Evolutionary conservation across 2,329 filamentous ascomycete species (phyloP).

Genomic region (Calycina marina): DNA sequence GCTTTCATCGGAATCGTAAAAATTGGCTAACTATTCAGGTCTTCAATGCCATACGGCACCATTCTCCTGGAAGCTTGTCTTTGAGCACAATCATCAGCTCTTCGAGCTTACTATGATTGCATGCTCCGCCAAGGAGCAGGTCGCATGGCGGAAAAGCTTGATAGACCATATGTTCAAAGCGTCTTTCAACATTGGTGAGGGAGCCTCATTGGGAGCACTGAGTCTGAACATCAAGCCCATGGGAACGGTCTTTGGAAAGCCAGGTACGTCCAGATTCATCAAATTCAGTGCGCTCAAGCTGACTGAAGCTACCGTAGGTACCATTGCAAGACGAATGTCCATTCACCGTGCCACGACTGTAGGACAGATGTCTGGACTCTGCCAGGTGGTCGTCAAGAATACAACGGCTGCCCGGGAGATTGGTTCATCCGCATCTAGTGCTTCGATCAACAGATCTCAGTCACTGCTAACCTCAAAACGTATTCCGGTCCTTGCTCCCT

Average conservation of each 20-base stretch:
- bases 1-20: too few species aligned
- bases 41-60: conserved; percentile 76
- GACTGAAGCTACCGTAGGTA: conserved; percentile 27
- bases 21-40: conserved; percentile 39
- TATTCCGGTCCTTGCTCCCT: conserved; percentile 57
- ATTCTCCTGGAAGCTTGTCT: conserved; percentile 84
- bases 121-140: conserved; percentile 66
- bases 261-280: conserved; percentile 37
- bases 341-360: conserved; percentile 67
- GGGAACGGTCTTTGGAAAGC: conserved; percentile 60
- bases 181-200: conserved; percentile 30
- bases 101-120: conserved; percentile 82
- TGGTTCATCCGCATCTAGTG: conserved; percentile 23
- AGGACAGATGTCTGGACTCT: conserved; percentile 50
- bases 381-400: conserved; percentile 76
- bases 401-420: conserved; percentile 53
- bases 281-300: neutral
- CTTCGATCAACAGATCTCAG: conserved; percentile 60
- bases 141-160: conserved; percentile 64
- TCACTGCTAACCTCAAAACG: conserved; percentile 59
- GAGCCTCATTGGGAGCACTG: conserved; percentile 45
- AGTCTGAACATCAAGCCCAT: conserved; percentile 58
- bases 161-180: conserved; percentile 34
- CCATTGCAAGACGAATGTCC: conserved; percentile 53
- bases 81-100: conserved; percentile 60